These are phyloP conservation scores for Cryoendolithus antarcticus DNA, from an alignment of 2,329 filamentous ascomycete species.

Conservation along the genomic window DNA sequence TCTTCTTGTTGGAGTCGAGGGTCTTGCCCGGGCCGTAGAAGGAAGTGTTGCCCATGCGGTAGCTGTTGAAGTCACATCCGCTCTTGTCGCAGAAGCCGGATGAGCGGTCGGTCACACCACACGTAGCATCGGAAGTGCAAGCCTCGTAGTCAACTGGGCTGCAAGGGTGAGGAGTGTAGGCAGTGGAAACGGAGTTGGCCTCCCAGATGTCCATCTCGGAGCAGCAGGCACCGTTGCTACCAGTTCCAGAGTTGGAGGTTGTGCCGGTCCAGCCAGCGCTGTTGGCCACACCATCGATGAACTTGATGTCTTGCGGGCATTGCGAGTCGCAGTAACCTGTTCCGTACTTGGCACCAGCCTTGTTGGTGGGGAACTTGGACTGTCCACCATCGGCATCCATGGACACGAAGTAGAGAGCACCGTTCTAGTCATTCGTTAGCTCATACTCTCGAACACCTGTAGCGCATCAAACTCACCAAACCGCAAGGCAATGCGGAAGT, in stretches of 20 bases:
- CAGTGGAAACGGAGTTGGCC: conserved; percentile 53
- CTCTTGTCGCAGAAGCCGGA: conserved; percentile 53
- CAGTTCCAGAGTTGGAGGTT: conserved; percentile 16
- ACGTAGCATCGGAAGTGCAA: conserved; percentile 35
- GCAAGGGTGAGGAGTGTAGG: conserved; percentile 56
- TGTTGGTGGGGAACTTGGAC: conserved; percentile 35
- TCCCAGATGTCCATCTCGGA: conserved; percentile 61
- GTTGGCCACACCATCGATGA: conserved; percentile 29
- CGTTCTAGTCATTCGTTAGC: conserved; percentile 31
- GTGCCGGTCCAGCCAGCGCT: conserved; percentile 26
- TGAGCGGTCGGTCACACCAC: conserved; percentile 35
- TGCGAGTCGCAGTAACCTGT: conserved; percentile 46
- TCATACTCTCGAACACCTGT: no score
- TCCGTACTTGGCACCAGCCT: conserved; percentile 44
- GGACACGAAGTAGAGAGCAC: conserved; percentile 53
- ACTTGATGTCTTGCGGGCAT: conserved; percentile 27
- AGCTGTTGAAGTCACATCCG: conserved; percentile 55
- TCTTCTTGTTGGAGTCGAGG: conserved; percentile 46
- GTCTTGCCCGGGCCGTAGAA: conserved; percentile 51
- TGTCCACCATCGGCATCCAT: conserved; percentile 53
- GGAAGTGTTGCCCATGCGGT: conserved; percentile 49
- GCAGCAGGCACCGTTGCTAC: conserved; percentile 48
- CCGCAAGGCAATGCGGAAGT: conserved; percentile 11
- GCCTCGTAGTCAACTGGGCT: conserved; percentile 39
- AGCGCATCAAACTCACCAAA: neutral